Base-by-base conservation (phyloP, 1,284 basidiomycete species). In the Trametes versicolor region DNA sequence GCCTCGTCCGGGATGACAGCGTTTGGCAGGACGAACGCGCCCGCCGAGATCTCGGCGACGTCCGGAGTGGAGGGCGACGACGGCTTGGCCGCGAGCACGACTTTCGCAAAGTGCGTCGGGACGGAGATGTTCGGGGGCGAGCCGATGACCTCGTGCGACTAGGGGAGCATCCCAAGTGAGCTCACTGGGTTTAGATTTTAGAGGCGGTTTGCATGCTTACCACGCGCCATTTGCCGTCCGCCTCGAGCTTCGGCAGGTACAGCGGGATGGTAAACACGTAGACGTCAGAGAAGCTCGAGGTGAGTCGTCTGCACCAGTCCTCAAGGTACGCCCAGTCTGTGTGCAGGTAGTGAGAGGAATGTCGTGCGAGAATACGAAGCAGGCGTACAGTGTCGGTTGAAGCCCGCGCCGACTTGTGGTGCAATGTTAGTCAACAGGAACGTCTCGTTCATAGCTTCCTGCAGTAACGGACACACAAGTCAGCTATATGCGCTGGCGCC, bases 41-140 rank as follows among this genome's bases (percentile, higher is more conserved):
- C 96, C 2, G 93, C 87, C 0, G 93, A 89, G 56, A 96, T 83
- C 71, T 97, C 94, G 12, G 85, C 83, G 15, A 90, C 76, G 57
- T 91, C 81, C 13, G 93, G 93, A 0, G 86, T 91, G 41, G 85
- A 85, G 0, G 92, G 87, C 3, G 92, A 94, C 23, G 88, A 83
- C 0, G 94, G 89, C 70, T 87, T 87, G 0, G 94, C 86, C 1
- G 93, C 88, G 58, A 98, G 83, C 29, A 99, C 89, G 34, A 99
- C 96, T 79, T 99, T 99, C 37, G 97, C 97, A 77, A 99, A 99
- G 77, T 99, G 98, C 5, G 98, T 99, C 0, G 98, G 98, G 8
- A 99, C 98, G 37, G 93, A 83, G 60, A 99, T 84, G 72, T 92
- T 94, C 4, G 96, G 95, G 27, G 95, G 96, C 39, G 86, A 88